Percentiles rank a stretch among this genome's conserved stretches.
phyloP scores from a whole-genome alignment of 164 flowering plant genomes.

The Annona squamosa region DNA sequence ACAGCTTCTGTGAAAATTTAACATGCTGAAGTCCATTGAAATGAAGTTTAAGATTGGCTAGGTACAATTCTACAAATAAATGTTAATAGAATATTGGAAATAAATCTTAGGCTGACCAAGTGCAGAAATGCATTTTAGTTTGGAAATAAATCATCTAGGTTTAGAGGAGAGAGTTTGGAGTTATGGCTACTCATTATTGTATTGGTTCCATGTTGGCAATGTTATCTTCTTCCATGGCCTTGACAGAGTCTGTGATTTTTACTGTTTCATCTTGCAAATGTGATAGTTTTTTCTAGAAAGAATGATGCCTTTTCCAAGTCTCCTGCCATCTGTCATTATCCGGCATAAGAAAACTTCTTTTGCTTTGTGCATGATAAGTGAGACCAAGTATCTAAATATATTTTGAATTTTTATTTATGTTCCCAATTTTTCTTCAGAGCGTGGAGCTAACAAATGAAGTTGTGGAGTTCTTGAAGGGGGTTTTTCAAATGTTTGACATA shows the following conservation, averaged over 20 bases:
- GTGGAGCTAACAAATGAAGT: constrained; percentile 86
- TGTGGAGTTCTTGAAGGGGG: constrained; percentile 51
- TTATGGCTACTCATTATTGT: background rate
- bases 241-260: background rate
- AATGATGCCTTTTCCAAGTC: background rate
- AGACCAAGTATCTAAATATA: background rate
- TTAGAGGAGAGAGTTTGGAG: background rate
- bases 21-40: too few species aligned
- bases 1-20: too few species aligned
- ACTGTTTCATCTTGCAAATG: too few species aligned
- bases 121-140: too few species aligned
- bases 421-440: constrained; percentile 35
- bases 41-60: too few species aligned
- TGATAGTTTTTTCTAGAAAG: background rate
- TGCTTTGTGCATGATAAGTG: background rate
- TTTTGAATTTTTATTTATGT: background rate
- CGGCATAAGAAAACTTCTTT: background rate
- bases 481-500: constrained; percentile 51
- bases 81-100: too few species aligned
- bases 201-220: background rate
- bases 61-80: too few species aligned
- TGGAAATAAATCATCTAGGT: background rate
- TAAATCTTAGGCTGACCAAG: too few species aligned
- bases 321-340: background rate
- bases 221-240: background rate